These are phyloP conservation scores for Ceratobasidium sp. DNA, from an alignment of 1,284 basidiomycete species.

Conservation along the genomic window DNA sequence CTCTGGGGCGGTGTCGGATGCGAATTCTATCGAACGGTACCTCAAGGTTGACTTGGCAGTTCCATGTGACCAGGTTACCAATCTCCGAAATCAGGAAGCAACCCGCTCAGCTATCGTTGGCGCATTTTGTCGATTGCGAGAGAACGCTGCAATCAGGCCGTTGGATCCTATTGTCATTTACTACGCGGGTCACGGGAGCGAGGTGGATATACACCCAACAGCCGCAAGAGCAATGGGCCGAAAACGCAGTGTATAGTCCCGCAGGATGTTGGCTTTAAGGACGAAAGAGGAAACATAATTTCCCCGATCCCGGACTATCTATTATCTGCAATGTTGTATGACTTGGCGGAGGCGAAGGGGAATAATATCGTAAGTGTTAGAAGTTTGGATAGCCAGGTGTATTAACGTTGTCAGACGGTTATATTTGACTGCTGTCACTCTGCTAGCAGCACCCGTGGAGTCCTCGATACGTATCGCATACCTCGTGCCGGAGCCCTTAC, in stretches of 20 bases:
- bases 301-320: conserved; percentile 2
- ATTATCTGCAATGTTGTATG: neutral
- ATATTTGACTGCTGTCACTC: conserved; percentile 30
- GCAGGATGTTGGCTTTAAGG: neutral
- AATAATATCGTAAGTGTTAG: conserved; percentile 15
- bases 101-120: conserved; percentile 2
- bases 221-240: neutral
- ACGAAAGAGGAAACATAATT: neutral
- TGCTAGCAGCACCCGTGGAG: neutral
- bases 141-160: neutral
- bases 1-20: conserved; percentile 1
- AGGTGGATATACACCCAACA: neutral
- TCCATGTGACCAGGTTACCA: neutral
- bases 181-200: conserved; percentile 13
- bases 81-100: neutral
- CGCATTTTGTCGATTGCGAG: neutral
- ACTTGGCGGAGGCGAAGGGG: conserved; percentile 5
- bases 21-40: neutral
- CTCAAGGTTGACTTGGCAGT: neutral
- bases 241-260: conserved; percentile 9
- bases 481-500: neutral
- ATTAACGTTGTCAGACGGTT: conserved; percentile 4
- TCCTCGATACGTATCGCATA: neutral
- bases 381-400: neutral
- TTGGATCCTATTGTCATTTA: conserved; percentile 13